phyloP scores from a whole-genome alignment of 2,329 filamentous ascomycete genomes.

The Fusarium sp. region DNA sequence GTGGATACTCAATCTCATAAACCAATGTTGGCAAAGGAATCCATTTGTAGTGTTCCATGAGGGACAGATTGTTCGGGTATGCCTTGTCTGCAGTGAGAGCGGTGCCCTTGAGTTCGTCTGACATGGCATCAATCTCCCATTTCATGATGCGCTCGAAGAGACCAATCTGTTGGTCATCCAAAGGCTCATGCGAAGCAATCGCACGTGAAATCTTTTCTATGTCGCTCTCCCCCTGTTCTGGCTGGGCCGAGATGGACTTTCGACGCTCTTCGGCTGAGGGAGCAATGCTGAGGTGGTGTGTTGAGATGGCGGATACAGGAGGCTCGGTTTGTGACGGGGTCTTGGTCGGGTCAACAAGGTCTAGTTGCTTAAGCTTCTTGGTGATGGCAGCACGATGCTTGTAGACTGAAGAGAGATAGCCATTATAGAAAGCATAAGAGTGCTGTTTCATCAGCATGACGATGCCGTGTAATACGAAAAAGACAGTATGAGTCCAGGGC shows the following conservation, averaged over 20 bases:
- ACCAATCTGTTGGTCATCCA: slow-evolving; percentile 70
- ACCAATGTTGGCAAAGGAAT: slow-evolving; percentile 80
- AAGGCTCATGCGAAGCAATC: slow-evolving; percentile 68
- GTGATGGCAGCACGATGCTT: slow-evolving; percentile 60
- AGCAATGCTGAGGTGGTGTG: slow-evolving; percentile 56
- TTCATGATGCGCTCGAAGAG: slow-evolving; percentile 74
- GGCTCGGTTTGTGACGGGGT: slow-evolving; percentile 57
- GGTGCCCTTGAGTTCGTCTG: slow-evolving; percentile 73
- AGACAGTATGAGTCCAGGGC: slow-evolving; percentile 86
- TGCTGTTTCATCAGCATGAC: slow-evolving; percentile 88
- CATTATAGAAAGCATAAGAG: slow-evolving; percentile 82
- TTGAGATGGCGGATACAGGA: slow-evolving; percentile 55
- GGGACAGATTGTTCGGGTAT: slow-evolving; percentile 77
- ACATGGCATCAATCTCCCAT: slow-evolving; percentile 72
- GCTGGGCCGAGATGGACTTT: slow-evolving; percentile 51
- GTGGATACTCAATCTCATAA: slow-evolving; percentile 82
- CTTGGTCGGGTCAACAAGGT: slow-evolving; percentile 60
- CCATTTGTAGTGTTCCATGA: slow-evolving; percentile 75
- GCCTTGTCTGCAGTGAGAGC: slow-evolving; percentile 59
- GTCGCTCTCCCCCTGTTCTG: slow-evolving; percentile 58
- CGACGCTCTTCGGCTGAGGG: slow-evolving; percentile 59
- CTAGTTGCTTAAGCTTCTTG: slow-evolving; percentile 66
- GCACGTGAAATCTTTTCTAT: slow-evolving; percentile 70
- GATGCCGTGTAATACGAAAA: slow-evolving; percentile 78
- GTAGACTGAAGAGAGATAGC: slow-evolving; percentile 72